Evolutionary conservation across 345 rosid species (phyloP), one percentile per base, ranked within the genome.

Genomic region (Kernera saxatilis): DNA sequence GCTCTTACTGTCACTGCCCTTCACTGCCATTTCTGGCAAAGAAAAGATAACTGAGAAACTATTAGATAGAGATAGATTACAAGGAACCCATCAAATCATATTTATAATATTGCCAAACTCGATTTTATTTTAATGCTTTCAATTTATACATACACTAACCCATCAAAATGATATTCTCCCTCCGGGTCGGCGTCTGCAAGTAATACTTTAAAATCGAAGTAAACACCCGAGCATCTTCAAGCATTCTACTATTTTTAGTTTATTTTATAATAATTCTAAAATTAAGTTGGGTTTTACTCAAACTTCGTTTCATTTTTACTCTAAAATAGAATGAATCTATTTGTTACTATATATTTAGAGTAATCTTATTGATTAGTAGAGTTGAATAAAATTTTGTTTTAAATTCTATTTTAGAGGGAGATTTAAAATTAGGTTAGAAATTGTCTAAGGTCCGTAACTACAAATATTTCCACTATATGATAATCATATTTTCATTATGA

Each of bases 21-120:
- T 74, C 83, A 82, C 92, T 87, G 96, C 85, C 82, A 78, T 70
- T 76, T 61, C 93, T 86, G 96, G 84, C 83, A 71, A 79, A 78
- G 76, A 55, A 52, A 77, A 63, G 69, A 55, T 64, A 21, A 71
- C 57, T 63, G 75, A 57, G 56, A 72, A 63, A 79, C 69, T 67
- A 74, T 50, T 66, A 72, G 33, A 69, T 30, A 70, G 52, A 74
- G 71, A 70, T 73, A 78, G 56, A 37, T 50, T 60, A 54, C 67
- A 76, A 45, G 78, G 40, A 80, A 77, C 79, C 84, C 85, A 87
- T 82, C 86, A 81, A 82, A 87, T 86, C 91, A 76, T 64, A 55
- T 76, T 67, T 74, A 67, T 51, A 40, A 67, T 51, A 40, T 33
- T 76, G 61, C 75, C 67, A 48, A 76, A 53, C 33, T 37, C 22